Evolutionary conservation across 202 grass and related monocot genomes (phyloP).

Genomic region (Bolboschoenoplectus hybrid): DNA sequence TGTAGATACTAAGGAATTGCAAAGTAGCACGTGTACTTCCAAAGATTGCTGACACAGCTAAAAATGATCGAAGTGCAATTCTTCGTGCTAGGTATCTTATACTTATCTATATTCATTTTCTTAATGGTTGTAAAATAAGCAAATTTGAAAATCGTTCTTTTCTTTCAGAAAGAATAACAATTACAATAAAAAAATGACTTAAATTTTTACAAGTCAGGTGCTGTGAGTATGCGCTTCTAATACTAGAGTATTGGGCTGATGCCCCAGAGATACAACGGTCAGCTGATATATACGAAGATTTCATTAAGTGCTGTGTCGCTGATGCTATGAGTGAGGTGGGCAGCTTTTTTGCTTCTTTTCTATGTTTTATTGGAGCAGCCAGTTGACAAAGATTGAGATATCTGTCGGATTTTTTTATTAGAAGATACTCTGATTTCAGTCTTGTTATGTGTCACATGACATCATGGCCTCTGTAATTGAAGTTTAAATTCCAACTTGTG

Average conservation of each 20-base stretch:
- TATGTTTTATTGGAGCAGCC: constrained; percentile 17
- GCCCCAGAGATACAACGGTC: constrained; percentile 93
- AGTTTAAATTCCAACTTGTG: neutral
- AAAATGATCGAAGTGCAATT: constrained; percentile 89
- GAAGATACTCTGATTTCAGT: neutral
- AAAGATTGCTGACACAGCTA: constrained; percentile 88
- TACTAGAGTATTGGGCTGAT: constrained; percentile 98
- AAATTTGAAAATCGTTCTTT: constrained; percentile 24
- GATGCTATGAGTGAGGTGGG: constrained; percentile 98
- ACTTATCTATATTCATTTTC: constrained; percentile 24
- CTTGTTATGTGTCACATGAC: constrained; percentile 1
- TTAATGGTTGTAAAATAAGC: constrained; percentile 24
- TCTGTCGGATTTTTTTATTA: neutral
- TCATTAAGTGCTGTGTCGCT: constrained; percentile 93
- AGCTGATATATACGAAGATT: constrained; percentile 89
- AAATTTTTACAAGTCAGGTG: constrained; percentile 60
- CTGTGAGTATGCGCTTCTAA: constrained; percentile 79
- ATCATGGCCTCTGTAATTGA: neutral
- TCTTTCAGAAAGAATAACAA: constrained; percentile 15
- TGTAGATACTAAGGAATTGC: constrained; percentile 83
- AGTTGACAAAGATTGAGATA: neutral
- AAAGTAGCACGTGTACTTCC: constrained; percentile 87
- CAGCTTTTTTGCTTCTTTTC: constrained; percentile 14
- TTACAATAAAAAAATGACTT: constrained; percentile 36
- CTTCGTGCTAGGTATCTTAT: constrained; percentile 82